Conservation (phyloP, 306 rosid species). For the Acacia crassicarpa region DNA sequence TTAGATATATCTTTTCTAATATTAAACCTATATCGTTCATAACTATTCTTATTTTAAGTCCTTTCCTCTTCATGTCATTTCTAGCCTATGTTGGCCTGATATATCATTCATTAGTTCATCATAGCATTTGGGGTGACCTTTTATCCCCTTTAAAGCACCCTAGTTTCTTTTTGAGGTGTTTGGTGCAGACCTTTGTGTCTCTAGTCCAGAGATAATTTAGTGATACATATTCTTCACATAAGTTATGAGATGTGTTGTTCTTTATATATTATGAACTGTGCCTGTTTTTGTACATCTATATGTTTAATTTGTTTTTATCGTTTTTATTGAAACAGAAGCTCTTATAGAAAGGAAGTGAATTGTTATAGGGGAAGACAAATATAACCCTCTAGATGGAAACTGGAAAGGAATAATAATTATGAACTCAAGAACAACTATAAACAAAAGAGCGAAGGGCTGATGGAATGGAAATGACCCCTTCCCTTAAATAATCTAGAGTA, state of each 20-base stretch:
- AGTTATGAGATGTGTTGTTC: constrained; percentile 27
- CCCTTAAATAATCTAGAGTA: not conserved
- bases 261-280: constrained; percentile 1
- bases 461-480: not conserved
- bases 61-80: not conserved
- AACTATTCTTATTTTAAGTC: not conserved
- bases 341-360: not conserved
- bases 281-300: not conserved
- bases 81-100: not conserved
- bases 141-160: not conserved
- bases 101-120: not conserved
- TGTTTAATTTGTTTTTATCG: not conserved
- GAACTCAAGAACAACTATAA: not conserved
- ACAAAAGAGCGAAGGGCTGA: not conserved
- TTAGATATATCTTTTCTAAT: not conserved
- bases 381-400: not conserved
- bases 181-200: constrained; percentile 15
- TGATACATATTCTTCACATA: not conserved
- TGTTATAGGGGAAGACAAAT: not conserved
- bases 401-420: not conserved
- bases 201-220: not conserved
- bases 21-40: not conserved
- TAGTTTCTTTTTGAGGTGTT: not conserved
- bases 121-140: not conserved
- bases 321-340: not conserved